Base-by-base conservation (phyloP, 2,329 filamentous ascomycete species). In the Dendryphion nanum region DNA sequence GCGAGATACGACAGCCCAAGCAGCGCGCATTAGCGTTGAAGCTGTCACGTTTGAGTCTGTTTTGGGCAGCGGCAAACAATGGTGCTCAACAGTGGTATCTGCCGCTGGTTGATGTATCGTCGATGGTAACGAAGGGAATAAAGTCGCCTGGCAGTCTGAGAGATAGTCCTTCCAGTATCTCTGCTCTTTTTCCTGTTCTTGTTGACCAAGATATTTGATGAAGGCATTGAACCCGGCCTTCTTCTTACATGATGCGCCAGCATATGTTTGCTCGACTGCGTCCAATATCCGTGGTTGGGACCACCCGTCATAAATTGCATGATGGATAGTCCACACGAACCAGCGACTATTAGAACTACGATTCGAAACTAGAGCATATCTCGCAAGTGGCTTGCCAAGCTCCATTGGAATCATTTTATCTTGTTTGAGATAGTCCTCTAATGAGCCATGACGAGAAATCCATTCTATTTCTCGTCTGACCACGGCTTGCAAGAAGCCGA, bases 401-500 rank as follows among this genome's bases (percentile, higher is more conserved):
- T n/a, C 23, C 23, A 26, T 26, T 8, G 8, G 23, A n/a, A 8
- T 26, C 8, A 8, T 26, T n/a, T n/a, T 26, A n/a, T 26, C 23
- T 8, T n/a, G 23, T 26, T 8, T 8, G 23, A 26, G 23, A 26
- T 26, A 26, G 23, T 26, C 23, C 8, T 26, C 23, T n/a, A 26
- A 26, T n/a, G n/a, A n/a, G n/a, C 23, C 23, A 26, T 8, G 8
- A 8, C 8, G 8, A 8, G 8, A 8, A 26, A 8, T 8, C 23
- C 23, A 26, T n/a, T 8, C 23, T 26, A 26, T 26, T 8, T n/a
- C 23, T 8, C n/a, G 8, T 26, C 23, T 8, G 8, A 26, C 8
- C 8, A 26, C 23, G n/a, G 23, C 37, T 40, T 40, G 37, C 7
- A 36, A 8, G 10, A 40, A 20, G 6, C 37, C 37, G 6, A 6